These are phyloP conservation scores for Musa schizocarpa DNA, from an alignment of 176 grass and related monocot genomes.

Conservation along the genomic window DNA sequence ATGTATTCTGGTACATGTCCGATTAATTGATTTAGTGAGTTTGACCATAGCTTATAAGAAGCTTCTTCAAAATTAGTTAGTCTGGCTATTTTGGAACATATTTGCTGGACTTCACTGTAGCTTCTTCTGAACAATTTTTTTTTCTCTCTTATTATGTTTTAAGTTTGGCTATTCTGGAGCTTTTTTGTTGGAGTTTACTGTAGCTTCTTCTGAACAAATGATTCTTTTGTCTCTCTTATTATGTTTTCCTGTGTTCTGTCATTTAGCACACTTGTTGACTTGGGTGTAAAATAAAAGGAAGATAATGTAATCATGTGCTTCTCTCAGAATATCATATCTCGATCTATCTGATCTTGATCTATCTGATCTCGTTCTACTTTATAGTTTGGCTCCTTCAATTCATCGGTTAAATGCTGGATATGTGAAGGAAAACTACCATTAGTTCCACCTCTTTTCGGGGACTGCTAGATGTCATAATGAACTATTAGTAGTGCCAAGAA, in stretches of 20 bases:
- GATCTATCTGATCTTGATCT: neutral
- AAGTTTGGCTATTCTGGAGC: neutral
- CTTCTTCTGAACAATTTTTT: neutral
- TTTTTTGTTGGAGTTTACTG: neutral
- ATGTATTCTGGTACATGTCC: too few species aligned
- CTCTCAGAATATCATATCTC: neutral
- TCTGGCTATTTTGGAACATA: neutral
- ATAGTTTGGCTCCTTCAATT: neutral
- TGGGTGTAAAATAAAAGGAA: neutral
- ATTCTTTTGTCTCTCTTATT: neutral
- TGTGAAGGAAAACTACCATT: neutral
- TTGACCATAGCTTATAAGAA: too few species aligned
- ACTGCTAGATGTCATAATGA: neutral
- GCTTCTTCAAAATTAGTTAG: too few species aligned
- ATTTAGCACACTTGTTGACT: neutral
- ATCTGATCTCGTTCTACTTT: neutral
- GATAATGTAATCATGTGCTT: neutral
- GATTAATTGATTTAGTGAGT: too few species aligned
- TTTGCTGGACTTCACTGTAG: neutral
- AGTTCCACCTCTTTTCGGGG: neutral
- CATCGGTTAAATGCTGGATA: neutral
- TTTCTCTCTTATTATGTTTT: neutral
- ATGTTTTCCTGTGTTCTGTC: neutral
- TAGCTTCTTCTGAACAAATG: neutral
- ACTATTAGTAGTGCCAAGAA: neutral